Evolutionary conservation across 2,329 filamentous ascomycete species (phyloP).

Genomic region (Aureobasidium sp.): DNA sequence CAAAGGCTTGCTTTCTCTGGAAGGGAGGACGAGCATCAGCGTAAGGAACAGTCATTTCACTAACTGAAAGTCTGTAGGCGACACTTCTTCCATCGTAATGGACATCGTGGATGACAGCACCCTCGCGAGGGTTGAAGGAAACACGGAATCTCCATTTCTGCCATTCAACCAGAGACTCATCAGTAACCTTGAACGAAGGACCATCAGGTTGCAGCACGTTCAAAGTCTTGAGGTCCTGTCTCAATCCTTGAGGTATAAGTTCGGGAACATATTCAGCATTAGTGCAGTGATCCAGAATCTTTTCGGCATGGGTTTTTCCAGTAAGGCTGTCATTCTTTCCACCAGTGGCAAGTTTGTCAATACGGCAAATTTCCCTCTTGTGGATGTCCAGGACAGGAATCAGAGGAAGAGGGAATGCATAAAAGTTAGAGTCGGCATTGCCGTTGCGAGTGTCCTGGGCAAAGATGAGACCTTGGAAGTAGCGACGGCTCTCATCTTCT

Average conservation of each 20-base stretch:
- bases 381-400: constrained; percentile 27
- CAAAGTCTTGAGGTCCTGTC: constrained; percentile 55
- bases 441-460: constrained; percentile 31
- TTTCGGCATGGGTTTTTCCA: constrained; percentile 35
- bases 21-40: constrained; percentile 51
- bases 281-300: constrained; percentile 43
- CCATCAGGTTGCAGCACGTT: constrained; percentile 66
- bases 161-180: constrained; percentile 40
- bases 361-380: constrained; percentile 31
- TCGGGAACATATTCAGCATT: constrained; percentile 44
- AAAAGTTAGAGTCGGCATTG: constrained; percentile 35
- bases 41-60: constrained; percentile 52
- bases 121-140: constrained; percentile 63
- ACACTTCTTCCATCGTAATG: constrained; percentile 59
- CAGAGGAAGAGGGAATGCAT: constrained; percentile 28
- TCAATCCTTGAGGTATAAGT: constrained; percentile 30
- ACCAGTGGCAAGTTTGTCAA: constrained; percentile 28
- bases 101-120: constrained; percentile 63
- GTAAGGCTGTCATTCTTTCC: constrained; percentile 24
- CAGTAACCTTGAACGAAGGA: constrained; percentile 54
- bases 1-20: constrained; percentile 63
- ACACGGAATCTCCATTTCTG: constrained; percentile 56
- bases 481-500: constrained; percentile 25
- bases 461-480: constrained; percentile 29
- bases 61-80: constrained; percentile 59